A percentile compares a stretch with the other conserved stretches of the same genome.
phyloP scores from a whole-genome alignment of 495 filamentous ascomycete genomes.

The Wilcoxina mikolae region DNA sequence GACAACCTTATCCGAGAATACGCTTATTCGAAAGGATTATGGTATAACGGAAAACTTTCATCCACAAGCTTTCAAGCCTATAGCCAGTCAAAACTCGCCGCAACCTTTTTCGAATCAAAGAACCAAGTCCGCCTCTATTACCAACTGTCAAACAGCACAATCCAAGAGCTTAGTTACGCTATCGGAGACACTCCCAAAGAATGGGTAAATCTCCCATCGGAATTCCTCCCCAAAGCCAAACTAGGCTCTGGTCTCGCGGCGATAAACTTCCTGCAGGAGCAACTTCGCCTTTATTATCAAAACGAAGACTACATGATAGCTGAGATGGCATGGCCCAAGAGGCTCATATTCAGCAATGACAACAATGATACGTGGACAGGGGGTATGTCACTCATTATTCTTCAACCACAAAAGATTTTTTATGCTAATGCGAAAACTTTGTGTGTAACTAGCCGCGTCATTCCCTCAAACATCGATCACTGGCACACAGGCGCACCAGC shows the following conservation, averaged over 20 bases:
- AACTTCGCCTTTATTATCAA: neutral
- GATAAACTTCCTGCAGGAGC: neutral
- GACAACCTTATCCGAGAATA: neutral
- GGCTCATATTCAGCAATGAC: neutral
- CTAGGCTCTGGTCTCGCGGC: neutral
- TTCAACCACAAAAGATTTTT: neutral
- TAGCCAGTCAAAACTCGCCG: neutral
- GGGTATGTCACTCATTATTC: neutral
- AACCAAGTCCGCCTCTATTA: constrained; percentile 1
- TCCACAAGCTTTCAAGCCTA: neutral
- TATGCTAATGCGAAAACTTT: neutral
- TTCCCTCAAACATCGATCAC: neutral
- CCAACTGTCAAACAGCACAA: neutral
- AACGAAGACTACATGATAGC: neutral
- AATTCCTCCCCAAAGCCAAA: neutral
- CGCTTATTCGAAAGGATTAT: neutral
- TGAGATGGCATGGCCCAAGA: neutral
- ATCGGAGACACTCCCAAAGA: neutral
- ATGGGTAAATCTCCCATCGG: neutral
- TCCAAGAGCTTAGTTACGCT: neutral
- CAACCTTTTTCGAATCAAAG: neutral
- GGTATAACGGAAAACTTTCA: neutral
- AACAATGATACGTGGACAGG: neutral
- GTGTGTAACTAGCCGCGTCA: neutral
- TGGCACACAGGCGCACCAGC: neutral